These are phyloP conservation scores for Rosellinia necatrix DNA, from an alignment of 2,329 filamentous ascomycete genomes.

Conservation along the genomic window DNA sequence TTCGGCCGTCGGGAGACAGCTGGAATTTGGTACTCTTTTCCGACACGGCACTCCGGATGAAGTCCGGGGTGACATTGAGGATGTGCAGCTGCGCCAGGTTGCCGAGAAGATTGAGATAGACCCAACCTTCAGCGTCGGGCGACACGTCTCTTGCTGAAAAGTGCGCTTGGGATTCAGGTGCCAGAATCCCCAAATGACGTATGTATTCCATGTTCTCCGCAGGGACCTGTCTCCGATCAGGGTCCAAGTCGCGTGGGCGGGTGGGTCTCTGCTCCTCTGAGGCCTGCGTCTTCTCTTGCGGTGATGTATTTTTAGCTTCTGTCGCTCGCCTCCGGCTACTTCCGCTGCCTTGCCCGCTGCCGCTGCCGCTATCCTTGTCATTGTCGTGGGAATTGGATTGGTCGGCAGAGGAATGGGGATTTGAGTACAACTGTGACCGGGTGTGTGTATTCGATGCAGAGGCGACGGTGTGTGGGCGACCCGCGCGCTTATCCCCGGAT, in stretches of 20 bases:
- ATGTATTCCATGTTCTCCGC: conserved; percentile 81
- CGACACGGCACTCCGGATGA: conserved; percentile 72
- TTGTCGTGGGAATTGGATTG: conserved; percentile 50
- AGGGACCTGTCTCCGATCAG: conserved; percentile 74
- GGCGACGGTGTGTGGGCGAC: conserved; percentile 47
- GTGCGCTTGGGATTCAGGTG: conserved; percentile 57
- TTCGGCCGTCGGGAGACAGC: conserved; percentile 75
- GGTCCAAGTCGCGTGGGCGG: conserved; percentile 75
- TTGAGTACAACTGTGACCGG: conserved; percentile 47
- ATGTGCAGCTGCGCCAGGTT: conserved; percentile 86
- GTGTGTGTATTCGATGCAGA: conserved; percentile 51
- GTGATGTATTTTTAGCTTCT: conserved; percentile 42
- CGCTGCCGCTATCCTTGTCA: conserved; percentile 30
- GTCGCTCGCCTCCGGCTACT: conserved; percentile 28
- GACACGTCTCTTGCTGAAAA: conserved; percentile 55
- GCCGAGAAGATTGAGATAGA: conserved; percentile 79
- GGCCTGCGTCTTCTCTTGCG: conserved; percentile 43
- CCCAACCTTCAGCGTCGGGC: conserved; percentile 74
- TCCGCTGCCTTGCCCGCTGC: conserved; percentile 12
- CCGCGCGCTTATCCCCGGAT: conserved; percentile 41
- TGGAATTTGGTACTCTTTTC: conserved; percentile 77
- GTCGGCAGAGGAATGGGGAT: conserved; percentile 49
- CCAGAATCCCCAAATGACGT: conserved; percentile 70
- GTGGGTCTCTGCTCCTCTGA: conserved; percentile 80
- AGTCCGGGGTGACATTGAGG: conserved; percentile 78